Conservation (phyloP, 2,329 filamentous ascomycete genomes). For the Monosporascus sp. region DNA sequence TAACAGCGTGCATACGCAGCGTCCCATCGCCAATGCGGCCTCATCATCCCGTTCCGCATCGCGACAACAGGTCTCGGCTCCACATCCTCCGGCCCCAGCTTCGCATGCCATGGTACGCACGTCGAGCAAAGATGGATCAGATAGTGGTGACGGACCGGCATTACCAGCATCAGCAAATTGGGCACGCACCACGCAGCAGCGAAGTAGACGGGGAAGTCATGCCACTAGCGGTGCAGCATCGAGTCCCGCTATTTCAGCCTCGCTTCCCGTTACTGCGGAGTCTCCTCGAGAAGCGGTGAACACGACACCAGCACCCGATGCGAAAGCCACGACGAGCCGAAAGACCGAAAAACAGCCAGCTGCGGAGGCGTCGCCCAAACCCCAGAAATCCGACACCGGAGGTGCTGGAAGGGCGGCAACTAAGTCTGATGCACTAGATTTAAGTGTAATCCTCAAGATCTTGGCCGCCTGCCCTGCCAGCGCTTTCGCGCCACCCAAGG, state of each 20-base stretch:
- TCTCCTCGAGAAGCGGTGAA: conserved; percentile 40
- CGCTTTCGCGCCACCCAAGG: conserved; percentile 29
- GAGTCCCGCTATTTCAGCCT: conserved; percentile 69
- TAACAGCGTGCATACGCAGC: conserved; percentile 81
- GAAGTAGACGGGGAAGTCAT: conserved; percentile 68
- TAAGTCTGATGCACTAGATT: conserved; percentile 14
- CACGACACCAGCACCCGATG: conserved; percentile 27
- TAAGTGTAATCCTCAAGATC: conserved; percentile 19
- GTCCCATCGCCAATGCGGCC: conserved; percentile 51
- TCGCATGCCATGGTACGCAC: conserved; percentile 68
- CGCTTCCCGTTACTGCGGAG: conserved; percentile 50
- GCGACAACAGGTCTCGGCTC: conserved; percentile 42
- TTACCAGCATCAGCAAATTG: conserved; percentile 90
- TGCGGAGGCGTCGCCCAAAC: conserved; percentile 7
- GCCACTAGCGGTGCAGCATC: conserved; percentile 76
- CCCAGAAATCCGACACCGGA: conserved; percentile 4
- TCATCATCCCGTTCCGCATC: conserved; percentile 50
- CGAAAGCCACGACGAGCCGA: conserved; percentile 18
- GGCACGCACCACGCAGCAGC: conserved; percentile 66
- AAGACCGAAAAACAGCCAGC: conserved; percentile 24
- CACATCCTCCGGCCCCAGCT: conserved; percentile 31
- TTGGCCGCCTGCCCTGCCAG: conserved; percentile 27
- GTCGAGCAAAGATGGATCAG: conserved; percentile 71
- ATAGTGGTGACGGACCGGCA: conserved; percentile 77
- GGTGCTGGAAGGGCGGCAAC: conserved; percentile 1